Evolutionary conservation across 495 filamentous ascomycete genomes (phyloP).

Genomic region (Penicillium coffeae): DNA sequence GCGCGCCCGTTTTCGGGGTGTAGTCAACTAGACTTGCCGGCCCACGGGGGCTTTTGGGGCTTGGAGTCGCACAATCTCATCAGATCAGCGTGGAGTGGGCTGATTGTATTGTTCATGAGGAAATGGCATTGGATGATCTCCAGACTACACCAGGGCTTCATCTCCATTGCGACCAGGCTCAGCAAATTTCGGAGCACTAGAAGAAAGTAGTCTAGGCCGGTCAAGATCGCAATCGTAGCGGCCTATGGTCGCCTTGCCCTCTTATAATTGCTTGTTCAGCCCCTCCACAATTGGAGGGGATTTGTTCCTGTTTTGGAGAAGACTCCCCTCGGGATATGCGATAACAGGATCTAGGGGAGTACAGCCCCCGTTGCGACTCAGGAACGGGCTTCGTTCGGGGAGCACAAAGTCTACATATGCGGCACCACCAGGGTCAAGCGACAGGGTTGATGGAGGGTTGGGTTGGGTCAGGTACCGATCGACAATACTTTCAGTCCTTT

Average conservation of each 20-base stretch:
- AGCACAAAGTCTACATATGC: conserved; percentile 9
- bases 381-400: conserved; percentile 11
- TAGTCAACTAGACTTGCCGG: no score
- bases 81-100: conserved; percentile 14
- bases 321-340: background rate
- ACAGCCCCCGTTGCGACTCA: conserved; percentile 10
- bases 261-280: conserved; percentile 18
- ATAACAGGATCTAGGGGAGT: background rate
- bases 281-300: conserved; percentile 1
- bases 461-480: conserved; percentile 24
- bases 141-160: background rate
- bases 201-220: conserved; percentile 26
- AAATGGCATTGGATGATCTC: conserved; percentile 6
- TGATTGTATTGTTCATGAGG: conserved; percentile 15
- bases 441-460: conserved; percentile 13
- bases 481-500: no score
- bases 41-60: no score
- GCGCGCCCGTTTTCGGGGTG: no score
- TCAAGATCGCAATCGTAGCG: conserved; percentile 19
- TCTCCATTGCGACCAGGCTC: background rate
- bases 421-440: conserved; percentile 1
- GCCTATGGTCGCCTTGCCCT: conserved; percentile 7
- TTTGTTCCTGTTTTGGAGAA: background rate
- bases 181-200: conserved; percentile 17
- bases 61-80: conserved; percentile 3